A percentile compares a stretch with the other conserved stretches of the same genome.
phyloP scores from a whole-genome alignment of 1,284 basidiomycete species.

The Leccinum subspadiceum region DNA sequence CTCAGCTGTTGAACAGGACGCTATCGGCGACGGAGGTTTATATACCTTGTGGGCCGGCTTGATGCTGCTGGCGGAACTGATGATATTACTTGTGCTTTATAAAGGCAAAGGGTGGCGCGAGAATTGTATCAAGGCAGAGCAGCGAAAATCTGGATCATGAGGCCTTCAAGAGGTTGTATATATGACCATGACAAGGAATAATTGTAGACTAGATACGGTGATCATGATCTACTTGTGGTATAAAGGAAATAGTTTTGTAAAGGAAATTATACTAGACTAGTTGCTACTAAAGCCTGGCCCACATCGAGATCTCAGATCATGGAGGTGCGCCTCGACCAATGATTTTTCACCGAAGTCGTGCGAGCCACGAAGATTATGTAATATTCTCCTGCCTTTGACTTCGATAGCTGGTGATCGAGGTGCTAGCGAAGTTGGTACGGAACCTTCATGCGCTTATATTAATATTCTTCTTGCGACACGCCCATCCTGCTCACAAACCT shows the following conservation, averaged over 20 bases:
- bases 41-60: conserved; percentile 62
- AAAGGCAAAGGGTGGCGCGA: conserved; percentile 42
- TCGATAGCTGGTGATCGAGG: no score
- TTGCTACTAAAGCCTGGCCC: not conserved
- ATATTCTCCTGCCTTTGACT: no score
- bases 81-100: conserved; percentile 43
- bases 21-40: conserved; percentile 63
- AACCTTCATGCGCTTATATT: not conserved
- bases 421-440: not conserved
- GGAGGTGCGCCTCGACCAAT: no score
- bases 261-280: not conserved
- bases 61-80: conserved; percentile 40
- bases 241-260: no score
- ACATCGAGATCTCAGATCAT: no score
- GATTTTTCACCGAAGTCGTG: no score
- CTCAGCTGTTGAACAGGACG: conserved; percentile 33
- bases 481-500: not conserved
- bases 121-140: conserved; percentile 20
- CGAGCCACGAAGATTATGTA: no score
- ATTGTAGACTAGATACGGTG: not conserved
- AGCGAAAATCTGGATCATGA: conserved; percentile 6
- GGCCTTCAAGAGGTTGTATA: not conserved
- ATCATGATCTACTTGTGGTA: not conserved
- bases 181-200: not conserved
- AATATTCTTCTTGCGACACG: not conserved